Evolutionary conservation across 441 rosid genomes (phyloP).

Genomic region (Euphorbia schlechtendalii): DNA sequence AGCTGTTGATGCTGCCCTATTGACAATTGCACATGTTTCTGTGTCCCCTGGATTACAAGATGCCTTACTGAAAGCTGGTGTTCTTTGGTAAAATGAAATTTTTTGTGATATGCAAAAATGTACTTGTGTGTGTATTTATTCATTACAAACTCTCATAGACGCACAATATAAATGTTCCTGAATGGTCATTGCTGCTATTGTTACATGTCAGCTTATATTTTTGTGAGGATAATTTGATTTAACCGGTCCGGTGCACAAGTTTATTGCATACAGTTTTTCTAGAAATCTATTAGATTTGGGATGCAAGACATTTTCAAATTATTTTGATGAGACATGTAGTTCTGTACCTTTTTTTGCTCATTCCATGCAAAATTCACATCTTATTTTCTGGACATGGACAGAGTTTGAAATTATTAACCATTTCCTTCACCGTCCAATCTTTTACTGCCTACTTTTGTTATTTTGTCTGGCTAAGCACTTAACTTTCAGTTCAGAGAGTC

Average conservation of each 20-base stretch:
- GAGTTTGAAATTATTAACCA: not conserved
- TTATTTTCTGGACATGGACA: not conserved
- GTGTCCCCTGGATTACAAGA: conserved; percentile 81
- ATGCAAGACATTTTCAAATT: not conserved
- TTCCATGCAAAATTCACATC: not conserved
- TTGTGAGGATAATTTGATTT: not conserved
- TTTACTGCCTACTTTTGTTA: not conserved
- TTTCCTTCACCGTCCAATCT: not conserved
- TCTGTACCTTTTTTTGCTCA: not conserved
- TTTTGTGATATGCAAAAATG: not conserved
- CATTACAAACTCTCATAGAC: not conserved
- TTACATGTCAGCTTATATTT: not conserved
- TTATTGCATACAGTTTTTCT: not conserved
- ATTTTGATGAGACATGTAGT: not conserved
- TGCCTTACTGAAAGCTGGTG: conserved; percentile 86
- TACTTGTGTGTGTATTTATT: not conserved
- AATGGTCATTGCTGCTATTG: not conserved
- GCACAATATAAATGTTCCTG: not conserved
- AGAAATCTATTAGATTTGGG: conserved; percentile 1
- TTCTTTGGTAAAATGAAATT: conserved; percentile 63
- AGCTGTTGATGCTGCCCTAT: conserved; percentile 93
- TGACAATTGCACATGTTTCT: conserved; percentile 77
- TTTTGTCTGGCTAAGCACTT: not conserved
- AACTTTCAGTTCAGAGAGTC: not conserved
- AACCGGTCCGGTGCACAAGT: not conserved